Base-by-base conservation (phyloP, 2,329 filamentous ascomycete species). In the Zymoseptoria crescenta region DNA sequence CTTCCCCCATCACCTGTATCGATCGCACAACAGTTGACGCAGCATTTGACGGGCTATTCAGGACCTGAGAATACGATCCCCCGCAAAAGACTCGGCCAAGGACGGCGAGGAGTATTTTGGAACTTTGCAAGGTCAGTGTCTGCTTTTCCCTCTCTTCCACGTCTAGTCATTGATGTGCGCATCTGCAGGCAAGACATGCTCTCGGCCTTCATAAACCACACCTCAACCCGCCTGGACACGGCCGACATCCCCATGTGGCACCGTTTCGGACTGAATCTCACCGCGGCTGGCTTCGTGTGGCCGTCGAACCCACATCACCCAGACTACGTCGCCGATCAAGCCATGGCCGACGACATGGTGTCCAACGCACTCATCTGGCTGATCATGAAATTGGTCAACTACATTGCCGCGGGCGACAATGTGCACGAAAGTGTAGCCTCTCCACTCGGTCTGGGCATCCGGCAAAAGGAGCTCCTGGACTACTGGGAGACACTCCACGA, bases 311-410 rank as follows among this genome's bases (percentile, higher is more conserved):
- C 76, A 57, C 67, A 78, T 60, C 72, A 77, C 73, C 65, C 75
- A 57, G 68, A 79, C 70, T 70, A 67, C 49, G 48, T 48, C 16
- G 57, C 77, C 64, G 71, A 81, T 64, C 70, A 71, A 56, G 71
- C 78, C 9, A 84, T 85, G 77, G 78, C 79, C 58, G 84, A 87
- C 71, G 85, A 87, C 61, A 77, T 85, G 61, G 82, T 85, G 56
- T 82, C 80, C 49, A 87, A 88, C 65, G 81, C 82, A 0, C 70
- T 88, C 3, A 80, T 87, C 5, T 88, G 84, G 84, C 79, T 88
- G 8, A 76, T 85, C 59, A 81, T 83, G 6, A 87, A 87, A 65
- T 80, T 87, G 4, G 80, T 86, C 55, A 87, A 88, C 67, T 86
- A 82, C 67, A 81, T 87, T 57, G 83, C 80, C 1, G 77, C 78